A percentile compares a stretch with the other conserved stretches of the same genome.
phyloP scores from a whole-genome alignment of 345 rosid genomes.

The Pistacia integerrima region DNA sequence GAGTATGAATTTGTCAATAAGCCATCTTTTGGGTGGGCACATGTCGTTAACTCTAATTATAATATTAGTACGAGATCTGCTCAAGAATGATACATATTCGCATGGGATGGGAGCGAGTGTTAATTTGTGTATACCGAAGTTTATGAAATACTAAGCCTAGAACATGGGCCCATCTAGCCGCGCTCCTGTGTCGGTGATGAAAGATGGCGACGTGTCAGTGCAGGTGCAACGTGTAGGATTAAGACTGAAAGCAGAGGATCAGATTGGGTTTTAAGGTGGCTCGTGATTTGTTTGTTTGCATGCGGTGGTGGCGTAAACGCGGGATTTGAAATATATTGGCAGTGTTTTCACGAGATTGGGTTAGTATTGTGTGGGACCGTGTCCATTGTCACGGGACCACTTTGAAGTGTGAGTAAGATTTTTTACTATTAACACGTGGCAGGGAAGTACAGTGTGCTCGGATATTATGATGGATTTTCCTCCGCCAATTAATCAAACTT shows the following conservation, averaged over 20 bases:
- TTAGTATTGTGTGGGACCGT: neutral
- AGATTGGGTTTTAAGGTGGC: neutral
- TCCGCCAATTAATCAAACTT: neutral
- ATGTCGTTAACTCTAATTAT: too few species aligned
- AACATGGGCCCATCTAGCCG: constrained; percentile 14
- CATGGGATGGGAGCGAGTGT: neutral
- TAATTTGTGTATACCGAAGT: neutral
- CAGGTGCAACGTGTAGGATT: neutral
- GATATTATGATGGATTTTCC: too few species aligned
- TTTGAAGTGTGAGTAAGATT: neutral
- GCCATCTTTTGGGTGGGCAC: too few species aligned
- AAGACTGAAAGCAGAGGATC: constrained; percentile 12
- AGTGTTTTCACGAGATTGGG: neutral
- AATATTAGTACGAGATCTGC: too few species aligned
- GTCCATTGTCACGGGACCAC: constrained; percentile 4
- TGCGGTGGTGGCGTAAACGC: constrained; percentile 20
- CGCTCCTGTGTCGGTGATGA: constrained; percentile 35
- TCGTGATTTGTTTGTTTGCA: constrained; percentile 19
- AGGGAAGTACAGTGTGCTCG: neutral
- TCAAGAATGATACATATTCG: too few species aligned
- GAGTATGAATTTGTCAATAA: too few species aligned
- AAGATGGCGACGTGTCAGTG: constrained; percentile 1
- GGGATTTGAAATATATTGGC: constrained; percentile 12
- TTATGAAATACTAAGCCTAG: too few species aligned
- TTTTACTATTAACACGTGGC: neutral